Base-by-base conservation (phyloP, 495 filamentous ascomycete genomes). In the Thozetella sp. region DNA sequence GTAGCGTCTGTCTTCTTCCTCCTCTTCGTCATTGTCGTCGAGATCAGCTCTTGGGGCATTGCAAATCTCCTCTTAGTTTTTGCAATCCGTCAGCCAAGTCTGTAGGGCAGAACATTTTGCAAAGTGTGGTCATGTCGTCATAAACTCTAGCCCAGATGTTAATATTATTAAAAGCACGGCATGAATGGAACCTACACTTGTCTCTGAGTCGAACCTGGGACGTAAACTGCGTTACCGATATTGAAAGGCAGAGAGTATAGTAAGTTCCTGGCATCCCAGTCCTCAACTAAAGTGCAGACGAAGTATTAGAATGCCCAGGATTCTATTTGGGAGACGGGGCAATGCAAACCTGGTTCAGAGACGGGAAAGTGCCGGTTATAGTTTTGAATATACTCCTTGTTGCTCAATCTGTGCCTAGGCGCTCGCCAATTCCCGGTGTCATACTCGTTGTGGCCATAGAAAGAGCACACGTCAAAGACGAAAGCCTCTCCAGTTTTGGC, bases 361-460 rank as follows among this genome's bases (percentile, higher is more conserved):
- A 37, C 30, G 9, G 30, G 30, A 17, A 37, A 37, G 30, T 37
- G 30, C 30, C 30, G 30, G 9, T 37, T 37, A 17, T 37, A 37
- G 30, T 37, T 37, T 37, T 17, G 6, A 17, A 37, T 37, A 17
- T 37, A 37, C 17, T 6, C 30, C 30, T 37, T 37, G 30, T 37
- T 37, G 30, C 30, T 37, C 17, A 37, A 37, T 37, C 30, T 37
- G 17, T 37, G 30, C 30, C 30, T 37, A 17, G 30, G 30, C 6
- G 30, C 30, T 9, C 30, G 30, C 54, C 69, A 74, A 10, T 66
- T 65, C 25, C 56, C 69, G 1, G 70, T 61, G 52, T 70, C 71
- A 72, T 75, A 73, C 57, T 83, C 79, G 48, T 81, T 76, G 54
- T 83, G 79, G 2, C 71, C 78, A 58, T 74, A 83, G 62, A 71